Base-by-base conservation (phyloP, 257 asterid genomes). In the Cruciata laevipes region DNA sequence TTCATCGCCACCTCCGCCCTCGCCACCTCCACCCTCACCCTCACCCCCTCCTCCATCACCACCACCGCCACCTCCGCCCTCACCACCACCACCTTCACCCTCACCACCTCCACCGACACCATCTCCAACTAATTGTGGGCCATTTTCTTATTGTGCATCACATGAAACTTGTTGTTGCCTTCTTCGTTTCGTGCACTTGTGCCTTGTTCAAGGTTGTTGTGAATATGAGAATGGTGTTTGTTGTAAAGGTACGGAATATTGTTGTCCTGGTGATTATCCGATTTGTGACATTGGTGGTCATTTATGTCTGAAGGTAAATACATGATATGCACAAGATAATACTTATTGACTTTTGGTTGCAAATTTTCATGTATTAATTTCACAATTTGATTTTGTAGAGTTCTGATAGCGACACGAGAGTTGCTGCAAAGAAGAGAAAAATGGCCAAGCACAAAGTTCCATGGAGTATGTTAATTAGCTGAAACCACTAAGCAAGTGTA, bases 231-330 rank as follows among this genome's bases (percentile, higher is more conserved):
- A 67, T 61, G 78, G 72, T 7, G 76, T 71, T 69, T 71, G 79
- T 58, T 77, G 77, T 49, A 49, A 27, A 27, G 72, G 74, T 14
- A 21, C 69, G 5, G 71, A 35, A n/a, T 73, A 51, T 24, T 79
- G 81, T 65, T 76, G 75, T 66, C 81, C 83, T 0, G 4, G 23
- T 67, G 81, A 79, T 32, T 76, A 49, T 58, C 81, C 79, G 53
- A 6, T 47, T 47, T 47, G 53, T 4, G 53, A 47, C 53, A 47
- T 47, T 47, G 20, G 14, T 47, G 20, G 14, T n/a, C 53, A 47
- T 7, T 1, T 47, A 47, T 47, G 53, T 16, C 53, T 47, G 6
- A 47, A 47, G 53, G 53, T 47, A 47, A 9, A 47, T 16, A 47
- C 10, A 14, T 47, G 7, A 47, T 7, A 47, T 14, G 7, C 53